Evolutionary conservation across 78 protist genomes (phyloP).

Genomic region (Dictyostelium intermedium): DNA sequence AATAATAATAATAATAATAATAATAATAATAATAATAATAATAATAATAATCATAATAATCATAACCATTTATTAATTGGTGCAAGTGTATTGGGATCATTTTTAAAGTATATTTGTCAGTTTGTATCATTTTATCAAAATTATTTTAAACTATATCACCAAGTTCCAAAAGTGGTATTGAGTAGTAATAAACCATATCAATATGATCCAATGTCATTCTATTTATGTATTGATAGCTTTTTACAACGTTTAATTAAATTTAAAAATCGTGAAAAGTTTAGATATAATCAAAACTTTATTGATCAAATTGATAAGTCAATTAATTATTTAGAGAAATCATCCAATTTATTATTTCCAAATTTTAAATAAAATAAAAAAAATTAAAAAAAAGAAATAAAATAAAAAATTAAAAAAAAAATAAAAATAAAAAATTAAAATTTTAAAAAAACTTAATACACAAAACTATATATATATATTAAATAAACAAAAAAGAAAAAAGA

Average conservation of each 20-base stretch:
- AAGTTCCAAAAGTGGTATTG: neutral
- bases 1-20: neutral
- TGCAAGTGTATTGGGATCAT: neutral
- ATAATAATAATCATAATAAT: neutral
- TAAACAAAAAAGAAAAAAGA: too few relatives aligned
- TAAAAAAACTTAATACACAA: neutral
- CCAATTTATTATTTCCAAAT: neutral
- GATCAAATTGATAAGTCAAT: conserved; percentile 8
- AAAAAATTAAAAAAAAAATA: neutral
- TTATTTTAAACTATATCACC: conserved; percentile 1
- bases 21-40: conserved; percentile 11
- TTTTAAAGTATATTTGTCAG: conserved; percentile 26
- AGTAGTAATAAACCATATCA: neutral
- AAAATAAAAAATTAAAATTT: neutral
- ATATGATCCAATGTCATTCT: conserved; percentile 13
- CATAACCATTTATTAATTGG: neutral
- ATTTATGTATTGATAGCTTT: conserved; percentile 35
- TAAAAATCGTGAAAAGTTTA: neutral
- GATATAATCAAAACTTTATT: neutral
- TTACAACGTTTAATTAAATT: conserved; percentile 33
- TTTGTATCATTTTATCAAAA: conserved; percentile 48
- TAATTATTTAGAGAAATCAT: neutral
- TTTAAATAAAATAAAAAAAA: neutral
- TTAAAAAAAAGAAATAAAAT: neutral
- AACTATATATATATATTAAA: neutral